Evolutionary conservation across 768 basidiomycete genomes (phyloP), one percentile per base, ranked within the genome.

Genomic region (Cystofilobasidium capitatum): DNA sequence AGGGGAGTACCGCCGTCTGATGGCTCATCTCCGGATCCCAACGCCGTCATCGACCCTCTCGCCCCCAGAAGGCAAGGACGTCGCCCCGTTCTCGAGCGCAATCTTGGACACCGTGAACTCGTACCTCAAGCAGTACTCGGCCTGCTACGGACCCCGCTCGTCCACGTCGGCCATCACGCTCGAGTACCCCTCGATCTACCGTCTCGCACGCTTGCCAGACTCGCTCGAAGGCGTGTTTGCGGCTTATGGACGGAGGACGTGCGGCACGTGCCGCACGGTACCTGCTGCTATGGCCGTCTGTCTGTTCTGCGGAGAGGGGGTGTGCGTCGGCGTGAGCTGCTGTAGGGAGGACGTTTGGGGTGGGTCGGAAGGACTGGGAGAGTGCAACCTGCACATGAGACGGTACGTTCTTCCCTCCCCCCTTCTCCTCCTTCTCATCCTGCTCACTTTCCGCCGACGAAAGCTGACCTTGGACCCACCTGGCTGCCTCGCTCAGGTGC

Each of bases 311-410:
- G 96, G 96, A 0, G 80, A 84, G 58, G 85, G 87, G 17, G 84
- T 88, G 13, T 98, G 96, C 74, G 83, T 93, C 80, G 88, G 91
- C 75, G 90, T 89, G 71, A 86, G 92, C 70, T 99, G 96, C 74
- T 99, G 96, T 75, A 80, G 81, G 71, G 91, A 91, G 72, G 77
- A 60, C 81, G 60, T 67, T 17, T 29, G 24, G 55, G 42, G 74
- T 70, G 64, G 67, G 35, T 84, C 85, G 29, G 77, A 78, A 22
- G 79, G 80, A 45, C 80, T 86, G 31, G 96, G 94, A 35, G 94
- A 99, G 74, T 97, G 93, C 76, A 99, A 97, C 75, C 84, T 88
- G 81, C 96, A 98, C 75, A 89, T 87, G 60, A 82, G 91, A 82
- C 88, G 89, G 94, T 96, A 74, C 74, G 91, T n/a, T 85, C 9